phyloP scores from a whole-genome alignment of 176 grass and related monocot species.

The Eragrostis curvula region DNA sequence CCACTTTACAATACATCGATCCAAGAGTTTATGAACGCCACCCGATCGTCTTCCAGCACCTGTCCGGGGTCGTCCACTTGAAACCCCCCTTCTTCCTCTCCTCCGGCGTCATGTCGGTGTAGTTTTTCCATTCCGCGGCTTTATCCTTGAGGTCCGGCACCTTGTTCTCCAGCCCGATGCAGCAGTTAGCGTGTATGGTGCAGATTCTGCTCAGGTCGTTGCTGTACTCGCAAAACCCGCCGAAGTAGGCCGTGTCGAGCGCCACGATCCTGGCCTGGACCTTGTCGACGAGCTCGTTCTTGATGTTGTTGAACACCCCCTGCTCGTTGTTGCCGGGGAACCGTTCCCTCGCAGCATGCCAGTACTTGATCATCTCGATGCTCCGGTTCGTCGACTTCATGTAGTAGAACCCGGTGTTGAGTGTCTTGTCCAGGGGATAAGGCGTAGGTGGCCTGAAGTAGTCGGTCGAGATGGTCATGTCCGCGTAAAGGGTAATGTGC shows the following conservation, averaged over 20 bases:
- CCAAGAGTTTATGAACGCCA: background rate
- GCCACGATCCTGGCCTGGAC: slow-evolving; percentile 34
- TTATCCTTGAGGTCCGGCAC: slow-evolving; percentile 45
- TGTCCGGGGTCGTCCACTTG: slow-evolving; percentile 18
- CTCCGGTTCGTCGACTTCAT: slow-evolving; percentile 42
- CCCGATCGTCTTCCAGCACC: slow-evolving; percentile 27
- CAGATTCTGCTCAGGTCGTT: slow-evolving; percentile 33
- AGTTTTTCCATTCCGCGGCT: slow-evolving; percentile 56
- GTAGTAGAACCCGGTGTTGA: slow-evolving; percentile 64
- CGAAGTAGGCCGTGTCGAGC: slow-evolving; percentile 41
- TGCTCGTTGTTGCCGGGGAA: slow-evolving; percentile 48
- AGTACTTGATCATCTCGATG: slow-evolving; percentile 41
- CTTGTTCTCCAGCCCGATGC: slow-evolving; percentile 50
- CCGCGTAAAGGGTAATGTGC: slow-evolving; percentile 32
- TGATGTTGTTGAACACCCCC: slow-evolving; percentile 53
- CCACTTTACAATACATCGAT: too few relatives aligned
- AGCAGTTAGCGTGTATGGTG: slow-evolving; percentile 73
- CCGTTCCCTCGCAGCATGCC: slow-evolving; percentile 37
- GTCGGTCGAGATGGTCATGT: slow-evolving; percentile 49
- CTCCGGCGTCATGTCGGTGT: background rate
- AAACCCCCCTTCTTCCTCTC: background rate
- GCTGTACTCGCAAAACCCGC: slow-evolving; percentile 51
- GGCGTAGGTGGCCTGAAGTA: slow-evolving; percentile 20
- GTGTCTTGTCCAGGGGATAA: slow-evolving; percentile 32
- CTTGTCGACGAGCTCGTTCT: slow-evolving; percentile 21